A percentile compares a stretch with the other conserved stretches of the same genome.
These are phyloP conservation scores for Cavenderia fasciculata DNA, from an alignment of 78 protist species.

Conservation along the genomic window DNA sequence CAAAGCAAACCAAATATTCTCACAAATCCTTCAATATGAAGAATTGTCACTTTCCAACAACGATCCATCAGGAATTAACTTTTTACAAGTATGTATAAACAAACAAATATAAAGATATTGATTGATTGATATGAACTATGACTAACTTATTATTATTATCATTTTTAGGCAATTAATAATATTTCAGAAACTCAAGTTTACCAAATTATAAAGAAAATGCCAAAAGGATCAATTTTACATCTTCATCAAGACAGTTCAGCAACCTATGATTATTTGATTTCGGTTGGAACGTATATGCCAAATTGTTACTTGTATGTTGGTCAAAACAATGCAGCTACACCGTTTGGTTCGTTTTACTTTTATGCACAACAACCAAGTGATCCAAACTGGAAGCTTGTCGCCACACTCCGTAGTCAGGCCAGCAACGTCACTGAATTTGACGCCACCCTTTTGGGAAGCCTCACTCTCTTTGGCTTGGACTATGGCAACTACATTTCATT, in stretches of 20 bases:
- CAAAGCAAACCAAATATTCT: conserved; percentile 35
- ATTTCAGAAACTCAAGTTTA: conserved; percentile 26
- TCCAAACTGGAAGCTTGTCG: neutral
- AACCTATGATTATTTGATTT: conserved; percentile 50
- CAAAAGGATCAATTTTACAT: conserved; percentile 55
- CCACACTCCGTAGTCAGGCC: neutral
- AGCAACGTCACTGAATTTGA: conserved; percentile 20
- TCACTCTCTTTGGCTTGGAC: conserved; percentile 18
- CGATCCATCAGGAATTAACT: conserved; percentile 51
- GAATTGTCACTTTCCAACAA: conserved; percentile 20
- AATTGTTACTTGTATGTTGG: conserved; percentile 47
- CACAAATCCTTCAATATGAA: conserved; percentile 24
- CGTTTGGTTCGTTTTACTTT: conserved; percentile 29
- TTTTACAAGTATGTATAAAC: conserved; percentile 23
- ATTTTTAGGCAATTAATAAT: neutral
- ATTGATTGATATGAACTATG: neutral
- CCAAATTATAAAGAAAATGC: conserved; percentile 34
- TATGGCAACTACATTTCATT: conserved; percentile 23
- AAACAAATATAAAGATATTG: neutral
- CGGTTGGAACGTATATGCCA: conserved; percentile 40
- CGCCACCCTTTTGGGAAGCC: neutral
- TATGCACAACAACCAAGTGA: conserved; percentile 4
- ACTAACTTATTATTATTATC: neutral
- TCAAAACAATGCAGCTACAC: neutral
- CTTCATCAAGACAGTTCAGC: conserved; percentile 43